These are phyloP conservation scores for Eucalyptus polybractea DNA, from an alignment of 345 rosid species.

Conservation along the genomic window DNA sequence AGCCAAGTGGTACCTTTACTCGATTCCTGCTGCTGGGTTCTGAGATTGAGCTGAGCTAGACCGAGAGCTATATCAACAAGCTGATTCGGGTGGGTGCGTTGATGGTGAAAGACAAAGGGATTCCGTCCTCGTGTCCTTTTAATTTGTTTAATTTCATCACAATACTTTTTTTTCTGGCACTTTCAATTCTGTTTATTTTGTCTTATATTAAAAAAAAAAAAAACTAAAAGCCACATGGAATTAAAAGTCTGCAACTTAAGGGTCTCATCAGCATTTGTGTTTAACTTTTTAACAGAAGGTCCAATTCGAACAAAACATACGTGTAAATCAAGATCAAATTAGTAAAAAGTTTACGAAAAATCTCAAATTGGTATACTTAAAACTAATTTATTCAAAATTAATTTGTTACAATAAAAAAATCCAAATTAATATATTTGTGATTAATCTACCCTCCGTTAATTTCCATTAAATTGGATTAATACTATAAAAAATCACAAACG, in stretches of 20 bases:
- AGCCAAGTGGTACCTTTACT: no score
- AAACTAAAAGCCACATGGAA: neutral
- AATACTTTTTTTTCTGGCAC: neutral
- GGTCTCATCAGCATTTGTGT: neutral
- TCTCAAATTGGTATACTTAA: no score
- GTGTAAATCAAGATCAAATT: neutral
- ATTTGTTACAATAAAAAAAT: no score
- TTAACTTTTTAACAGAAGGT: neutral
- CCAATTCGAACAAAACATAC: neutral
- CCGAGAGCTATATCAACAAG: no score
- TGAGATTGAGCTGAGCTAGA: fast-evolving
- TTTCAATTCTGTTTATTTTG: neutral
- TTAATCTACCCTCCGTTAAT: no score
- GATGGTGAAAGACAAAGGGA: no score
- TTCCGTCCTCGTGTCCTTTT: no score
- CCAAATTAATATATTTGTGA: no score
- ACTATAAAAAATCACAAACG: no score
- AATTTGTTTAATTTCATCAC: neutral
- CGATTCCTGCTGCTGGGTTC: fast-evolving
- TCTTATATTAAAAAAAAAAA: no score
- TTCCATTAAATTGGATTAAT: no score
- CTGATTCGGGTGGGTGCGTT: fast-evolving
- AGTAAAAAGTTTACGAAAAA: neutral
- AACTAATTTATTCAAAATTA: no score
- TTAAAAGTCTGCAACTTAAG: neutral